phyloP scores from a whole-genome alignment of 306 rosid species.

The Castanea sativa region DNA sequence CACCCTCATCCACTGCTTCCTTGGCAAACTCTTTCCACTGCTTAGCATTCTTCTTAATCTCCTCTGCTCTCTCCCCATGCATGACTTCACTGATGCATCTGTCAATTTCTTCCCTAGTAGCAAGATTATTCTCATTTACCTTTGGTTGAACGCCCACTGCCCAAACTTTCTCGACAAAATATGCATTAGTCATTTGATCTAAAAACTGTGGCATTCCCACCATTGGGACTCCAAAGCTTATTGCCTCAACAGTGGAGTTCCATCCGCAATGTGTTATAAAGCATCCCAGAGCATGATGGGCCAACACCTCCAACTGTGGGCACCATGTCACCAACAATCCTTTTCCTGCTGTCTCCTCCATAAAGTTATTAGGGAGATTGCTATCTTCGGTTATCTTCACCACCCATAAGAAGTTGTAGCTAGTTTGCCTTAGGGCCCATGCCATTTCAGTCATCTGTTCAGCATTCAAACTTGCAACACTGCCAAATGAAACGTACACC shows the following conservation, averaged over 20 bases:
- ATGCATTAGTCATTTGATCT: not conserved
- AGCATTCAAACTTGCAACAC: not conserved
- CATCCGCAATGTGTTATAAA: constrained; percentile 1
- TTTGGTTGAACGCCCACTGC: not conserved
- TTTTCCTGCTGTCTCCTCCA: not conserved
- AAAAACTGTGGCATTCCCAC: not conserved
- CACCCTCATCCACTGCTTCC: not conserved
- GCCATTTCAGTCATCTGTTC: constrained; percentile 21
- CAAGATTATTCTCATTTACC: not conserved
- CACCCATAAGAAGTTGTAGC: constrained; percentile 11
- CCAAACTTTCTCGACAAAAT: not conserved
- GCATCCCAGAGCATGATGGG: constrained; percentile 1
- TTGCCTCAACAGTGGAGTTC: not conserved
- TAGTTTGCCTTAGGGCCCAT: constrained; percentile 2
- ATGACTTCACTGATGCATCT: not conserved
- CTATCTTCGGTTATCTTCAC: constrained; percentile 6
- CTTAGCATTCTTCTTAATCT: not conserved
- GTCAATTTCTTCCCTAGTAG: not conserved
- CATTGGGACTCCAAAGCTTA: not conserved
- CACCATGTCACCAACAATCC: constrained; percentile 11
- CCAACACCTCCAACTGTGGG: constrained; percentile 8
- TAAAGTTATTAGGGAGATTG: not conserved
- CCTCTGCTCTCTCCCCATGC: not conserved
- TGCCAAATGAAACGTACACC: constrained; percentile 23
- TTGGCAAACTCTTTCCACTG: not conserved